Evolutionary conservation across 139 green algal genomes (phyloP).

Genomic region (Parachlorella kessleri): DNA sequence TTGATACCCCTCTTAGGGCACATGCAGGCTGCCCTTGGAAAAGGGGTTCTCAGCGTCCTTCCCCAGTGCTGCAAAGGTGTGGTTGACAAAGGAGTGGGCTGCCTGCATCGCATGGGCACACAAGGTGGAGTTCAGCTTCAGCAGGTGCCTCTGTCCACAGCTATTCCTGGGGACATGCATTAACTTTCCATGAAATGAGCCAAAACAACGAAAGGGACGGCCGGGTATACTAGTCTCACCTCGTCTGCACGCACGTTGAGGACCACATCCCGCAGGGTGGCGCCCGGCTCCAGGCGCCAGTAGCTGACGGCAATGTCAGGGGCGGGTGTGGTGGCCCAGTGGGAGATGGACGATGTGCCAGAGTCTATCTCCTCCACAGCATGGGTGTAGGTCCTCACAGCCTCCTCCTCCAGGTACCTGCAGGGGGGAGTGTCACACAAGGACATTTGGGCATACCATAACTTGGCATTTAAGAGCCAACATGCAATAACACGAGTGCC

Average conservation of each 20-base stretch:
- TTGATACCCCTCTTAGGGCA: conserved; percentile 11
- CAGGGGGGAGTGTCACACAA: not conserved
- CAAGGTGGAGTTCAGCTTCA: not conserved
- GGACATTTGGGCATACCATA: too few species aligned
- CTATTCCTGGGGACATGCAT: not conserved
- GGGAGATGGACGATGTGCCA: conserved; percentile 5
- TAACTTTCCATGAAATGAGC: not conserved
- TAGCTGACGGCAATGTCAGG: conserved; percentile 52
- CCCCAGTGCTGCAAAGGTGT: conserved; percentile 69
- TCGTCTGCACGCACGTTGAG: conserved; percentile 90
- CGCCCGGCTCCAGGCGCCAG: conserved; percentile 56
- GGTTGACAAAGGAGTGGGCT: conserved; percentile 91
- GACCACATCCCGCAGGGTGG: conserved; percentile 83
- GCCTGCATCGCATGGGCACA: conserved; percentile 13
- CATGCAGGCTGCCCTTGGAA: conserved; percentile 12
- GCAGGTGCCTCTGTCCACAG: not conserved
- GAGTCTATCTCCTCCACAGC: conserved; percentile 50
- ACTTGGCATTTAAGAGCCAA: too few species aligned
- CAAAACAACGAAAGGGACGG: not conserved
- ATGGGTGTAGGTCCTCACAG: conserved; percentile 93
- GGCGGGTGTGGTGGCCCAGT: conserved; percentile 38
- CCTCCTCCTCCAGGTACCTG: conserved; percentile 95
- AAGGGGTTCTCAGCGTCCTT: conserved; percentile 72
- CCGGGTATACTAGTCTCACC: conserved; percentile 29
- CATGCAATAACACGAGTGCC: too few species aligned